phyloP scores from a whole-genome alignment of 306 rosid species.

The Malus sieversii region DNA sequence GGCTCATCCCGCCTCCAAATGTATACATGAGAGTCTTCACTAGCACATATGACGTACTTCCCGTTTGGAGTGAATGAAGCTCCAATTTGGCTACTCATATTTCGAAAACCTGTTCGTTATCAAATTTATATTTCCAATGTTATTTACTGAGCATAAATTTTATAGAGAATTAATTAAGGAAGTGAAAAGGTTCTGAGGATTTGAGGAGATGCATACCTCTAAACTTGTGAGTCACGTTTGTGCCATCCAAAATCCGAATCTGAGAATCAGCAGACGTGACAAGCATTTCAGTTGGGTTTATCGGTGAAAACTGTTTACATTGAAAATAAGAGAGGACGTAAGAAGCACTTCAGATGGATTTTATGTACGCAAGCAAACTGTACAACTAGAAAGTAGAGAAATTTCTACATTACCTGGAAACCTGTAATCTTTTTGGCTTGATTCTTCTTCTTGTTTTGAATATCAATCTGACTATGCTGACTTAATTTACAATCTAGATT shows the following conservation, averaged over 20 bases:
- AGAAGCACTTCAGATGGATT: neutral
- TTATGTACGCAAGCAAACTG: neutral
- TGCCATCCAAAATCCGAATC: conserved; percentile 55
- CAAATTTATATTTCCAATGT: neutral
- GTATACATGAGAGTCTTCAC: conserved; percentile 83
- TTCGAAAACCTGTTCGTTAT: conserved; percentile 51
- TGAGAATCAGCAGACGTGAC: conserved; percentile 80
- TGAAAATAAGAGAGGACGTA: neutral
- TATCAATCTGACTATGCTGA: conserved; percentile 49
- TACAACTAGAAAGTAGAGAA: neutral
- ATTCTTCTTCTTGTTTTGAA: conserved; percentile 51
- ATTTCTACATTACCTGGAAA: conserved; percentile 49
- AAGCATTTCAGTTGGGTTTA: conserved; percentile 55
- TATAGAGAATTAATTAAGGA: neutral
- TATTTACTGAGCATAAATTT: too few species aligned
- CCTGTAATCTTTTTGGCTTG: conserved; percentile 66
- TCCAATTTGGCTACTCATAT: conserved; percentile 72
- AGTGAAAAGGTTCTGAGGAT: neutral
- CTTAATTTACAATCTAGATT: conserved; percentile 49
- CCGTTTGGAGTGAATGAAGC: conserved; percentile 63
- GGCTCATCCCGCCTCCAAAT: conserved; percentile 68
- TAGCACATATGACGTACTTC: conserved; percentile 59
- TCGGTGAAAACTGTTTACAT: conserved; percentile 47
- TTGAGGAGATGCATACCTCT: conserved; percentile 38
- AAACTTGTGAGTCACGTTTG: conserved; percentile 55